Conservation (phyloP, 139 green algal genomes). For the Asterochloris sp. region DNA sequence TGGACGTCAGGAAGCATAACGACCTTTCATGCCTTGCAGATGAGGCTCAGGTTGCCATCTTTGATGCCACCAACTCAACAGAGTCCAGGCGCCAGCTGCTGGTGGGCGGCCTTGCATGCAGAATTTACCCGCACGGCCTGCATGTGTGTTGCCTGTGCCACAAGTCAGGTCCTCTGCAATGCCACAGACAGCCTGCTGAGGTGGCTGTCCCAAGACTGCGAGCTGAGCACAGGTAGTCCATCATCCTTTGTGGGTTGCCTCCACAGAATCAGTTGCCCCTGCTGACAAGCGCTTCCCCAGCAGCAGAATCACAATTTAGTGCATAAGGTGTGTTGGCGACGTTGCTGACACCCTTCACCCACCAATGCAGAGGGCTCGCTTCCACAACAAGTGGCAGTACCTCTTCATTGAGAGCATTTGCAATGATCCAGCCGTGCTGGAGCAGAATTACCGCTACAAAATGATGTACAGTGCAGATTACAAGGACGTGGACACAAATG, state of each 20-base stretch:
- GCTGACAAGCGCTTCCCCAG: too few relatives aligned
- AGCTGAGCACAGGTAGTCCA: too few relatives aligned
- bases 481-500: constrained; percentile 51
- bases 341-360: too few relatives aligned
- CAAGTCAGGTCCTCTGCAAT: neutral
- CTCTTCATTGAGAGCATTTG: constrained; percentile 97
- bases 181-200: too few relatives aligned
- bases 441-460: constrained; percentile 91
- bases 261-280: too few relatives aligned
- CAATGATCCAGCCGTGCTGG: constrained; percentile 77
- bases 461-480: constrained; percentile 89
- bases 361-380: constrained; percentile 47
- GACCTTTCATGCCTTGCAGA: constrained; percentile 28
- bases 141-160: neutral
- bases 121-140: neutral
- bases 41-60: constrained; percentile 84
- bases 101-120: constrained; percentile 21
- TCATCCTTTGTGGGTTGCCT: too few relatives aligned
- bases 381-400: constrained; percentile 79
- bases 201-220: too few relatives aligned
- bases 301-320: too few relatives aligned
- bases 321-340: too few relatives aligned
- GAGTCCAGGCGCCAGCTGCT: constrained; percentile 64
- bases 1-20: too few relatives aligned
- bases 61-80: constrained; percentile 96